Evolutionary conservation across 495 filamentous ascomycete genomes (phyloP).

Genomic region (Niebla homalea): DNA sequence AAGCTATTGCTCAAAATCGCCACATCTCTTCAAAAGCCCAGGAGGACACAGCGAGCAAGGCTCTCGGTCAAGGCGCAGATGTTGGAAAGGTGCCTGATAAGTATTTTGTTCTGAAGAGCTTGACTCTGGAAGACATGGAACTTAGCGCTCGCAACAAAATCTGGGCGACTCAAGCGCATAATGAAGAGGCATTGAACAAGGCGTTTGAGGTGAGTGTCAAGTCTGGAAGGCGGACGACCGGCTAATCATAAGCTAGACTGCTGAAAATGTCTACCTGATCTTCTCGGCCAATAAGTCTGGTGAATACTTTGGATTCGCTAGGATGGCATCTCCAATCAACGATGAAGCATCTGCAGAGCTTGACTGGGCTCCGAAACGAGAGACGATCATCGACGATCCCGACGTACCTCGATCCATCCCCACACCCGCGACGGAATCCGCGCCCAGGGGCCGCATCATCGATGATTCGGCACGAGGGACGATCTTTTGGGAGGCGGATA

Average conservation of each 20-base stretch:
- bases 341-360: constrained; percentile 58
- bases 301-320: constrained; percentile 92
- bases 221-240: background rate
- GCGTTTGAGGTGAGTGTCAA: constrained; percentile 60
- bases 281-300: constrained; percentile 98
- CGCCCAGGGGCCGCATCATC: constrained; percentile 78
- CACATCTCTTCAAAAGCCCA: constrained; percentile 18
- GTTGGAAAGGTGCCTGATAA: constrained; percentile 40
- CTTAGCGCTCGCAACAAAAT: constrained; percentile 74
- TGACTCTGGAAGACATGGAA: constrained; percentile 90
- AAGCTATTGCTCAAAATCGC: constrained; percentile 12
- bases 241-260: constrained; percentile 36
- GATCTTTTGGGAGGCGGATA: constrained; percentile 91
- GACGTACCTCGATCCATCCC: constrained; percentile 61
- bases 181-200: constrained; percentile 69
- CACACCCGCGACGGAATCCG: constrained; percentile 66
- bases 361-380: constrained; percentile 44
- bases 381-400: constrained; percentile 40
- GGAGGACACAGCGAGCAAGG: constrained; percentile 8
- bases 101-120: constrained; percentile 88
- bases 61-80: constrained; percentile 10
- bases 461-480: constrained; percentile 86
- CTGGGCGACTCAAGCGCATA: constrained; percentile 94
- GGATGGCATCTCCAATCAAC: constrained; percentile 77
- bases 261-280: constrained; percentile 84